These are phyloP conservation scores for Wickerhamomyces mucosus DNA, from an alignment of 805 yeast species.

Conservation along the genomic window DNA sequence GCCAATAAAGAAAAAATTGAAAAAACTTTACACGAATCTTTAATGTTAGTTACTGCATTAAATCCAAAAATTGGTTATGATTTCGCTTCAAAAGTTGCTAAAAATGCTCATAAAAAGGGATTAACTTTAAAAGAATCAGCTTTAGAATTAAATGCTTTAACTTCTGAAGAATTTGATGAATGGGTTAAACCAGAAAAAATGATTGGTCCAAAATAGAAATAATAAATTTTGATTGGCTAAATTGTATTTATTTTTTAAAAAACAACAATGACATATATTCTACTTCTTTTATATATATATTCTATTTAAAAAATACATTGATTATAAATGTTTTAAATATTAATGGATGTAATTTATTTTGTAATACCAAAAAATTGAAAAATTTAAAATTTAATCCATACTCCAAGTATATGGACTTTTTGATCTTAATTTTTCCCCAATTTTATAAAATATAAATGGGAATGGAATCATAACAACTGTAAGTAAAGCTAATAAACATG, in stretches of 20 bases:
- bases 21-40: conserved; percentile 84
- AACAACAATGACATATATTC: too few relatives aligned
- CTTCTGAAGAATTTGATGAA: conserved; percentile 81
- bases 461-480: conserved; percentile 41
- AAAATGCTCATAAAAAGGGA: conserved; percentile 97
- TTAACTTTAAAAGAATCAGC: conserved; percentile 93
- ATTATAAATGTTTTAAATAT: too few relatives aligned
- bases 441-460: conserved; percentile 43
- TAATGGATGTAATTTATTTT: too few relatives aligned
- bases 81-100: conserved; percentile 94
- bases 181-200: conserved; percentile 98
- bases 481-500: conserved; percentile 40
- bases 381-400: conserved; percentile 9
- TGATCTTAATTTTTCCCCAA: conserved; percentile 34
- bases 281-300: too few relatives aligned
- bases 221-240: too few relatives aligned
- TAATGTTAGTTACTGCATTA: conserved; percentile 97
- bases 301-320: too few relatives aligned
- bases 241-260: too few relatives aligned
- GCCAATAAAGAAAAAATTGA: conserved; percentile 86
- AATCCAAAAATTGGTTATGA: conserved; percentile 99
- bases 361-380: too few relatives aligned
- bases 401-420: conserved; percentile 40
- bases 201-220: conserved; percentile 90
- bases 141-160: conserved; percentile 77